Base-by-base conservation (phyloP, 2,329 filamentous ascomycete species). In the Nannizzia gypsea region DNA sequence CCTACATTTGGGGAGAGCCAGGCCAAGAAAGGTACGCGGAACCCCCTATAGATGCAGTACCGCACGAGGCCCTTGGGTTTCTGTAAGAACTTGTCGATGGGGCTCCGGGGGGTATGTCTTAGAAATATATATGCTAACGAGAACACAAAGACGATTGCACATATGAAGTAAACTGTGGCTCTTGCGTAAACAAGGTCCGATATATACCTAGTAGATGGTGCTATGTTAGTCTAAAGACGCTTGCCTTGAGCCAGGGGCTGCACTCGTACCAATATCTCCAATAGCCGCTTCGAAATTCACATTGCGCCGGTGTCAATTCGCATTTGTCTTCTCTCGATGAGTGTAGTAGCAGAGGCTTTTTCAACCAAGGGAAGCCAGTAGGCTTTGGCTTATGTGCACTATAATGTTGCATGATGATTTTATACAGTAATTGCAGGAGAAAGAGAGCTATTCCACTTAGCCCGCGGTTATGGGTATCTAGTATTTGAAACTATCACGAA, bases 161-260 rank as follows among this genome's bases (percentile, higher is more conserved):
- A 71, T 67, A 82, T 78, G 63, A 83, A 80, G 50, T 78, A 80
- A 2, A 82, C 69, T 0, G 80, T 82, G 5, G 75, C 74, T 3
- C 82, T 67, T 0, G 76, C 78, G 63, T 78, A 83, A 38, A 78
- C 75, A 63, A 78, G 75, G 64, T 83, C 81, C 22, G 80, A 77
- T 59, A 80, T 68, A 63, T 81, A 81, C 78, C 79, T 80, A 57
- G 5, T 17, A 44, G 26, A 22, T 26, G 56, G 13, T 44, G 4
- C 24, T 4, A 38, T 11, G 36, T 42, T 17, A 46, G 56, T 9
- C 17, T n/a, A 42, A 42, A 20, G 38, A 8, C n/a, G 6, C 15
- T 15, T 11, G n/a, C 6, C 54, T 11, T 8, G 8, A 3, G 36
- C 17, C n/a, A n/a, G 13, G 22, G 56, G 44, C 15, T 6, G 34